These are phyloP conservation scores for Populus pruinosa DNA, from an alignment of 345 rosid genomes.

Conservation along the genomic window DNA sequence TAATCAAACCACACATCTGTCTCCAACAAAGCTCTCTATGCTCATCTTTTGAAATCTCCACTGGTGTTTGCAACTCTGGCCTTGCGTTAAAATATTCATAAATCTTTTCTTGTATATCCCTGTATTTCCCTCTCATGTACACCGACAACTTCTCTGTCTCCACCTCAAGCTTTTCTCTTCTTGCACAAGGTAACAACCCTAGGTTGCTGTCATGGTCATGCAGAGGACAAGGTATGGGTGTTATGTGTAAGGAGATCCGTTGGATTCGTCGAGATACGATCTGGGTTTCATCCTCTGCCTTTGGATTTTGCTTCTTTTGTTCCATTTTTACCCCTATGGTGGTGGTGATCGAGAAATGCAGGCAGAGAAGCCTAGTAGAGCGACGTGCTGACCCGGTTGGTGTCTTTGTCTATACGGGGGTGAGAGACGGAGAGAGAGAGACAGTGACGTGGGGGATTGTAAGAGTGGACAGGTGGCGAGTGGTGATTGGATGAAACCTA, in stretches of 20 bases:
- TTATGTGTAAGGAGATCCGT: slow-evolving; percentile 53
- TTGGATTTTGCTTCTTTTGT: slow-evolving; percentile 9
- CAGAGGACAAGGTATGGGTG: slow-evolving; percentile 20
- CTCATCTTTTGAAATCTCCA: slow-evolving; percentile 76
- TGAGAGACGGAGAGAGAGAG: not conserved
- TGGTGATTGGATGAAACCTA: slow-evolving; percentile 25
- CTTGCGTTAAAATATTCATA: slow-evolving; percentile 56
- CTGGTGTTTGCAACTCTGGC: slow-evolving; percentile 84
- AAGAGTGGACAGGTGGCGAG: slow-evolving; percentile 22
- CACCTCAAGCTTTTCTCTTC: slow-evolving; percentile 51
- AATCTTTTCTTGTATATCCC: slow-evolving; percentile 74
- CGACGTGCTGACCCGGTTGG: not conserved
- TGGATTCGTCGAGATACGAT: slow-evolving; percentile 48
- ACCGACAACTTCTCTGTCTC: slow-evolving; percentile 39
- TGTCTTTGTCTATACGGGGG: slow-evolving; percentile 9
- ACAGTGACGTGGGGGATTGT: slow-evolving; percentile 16
- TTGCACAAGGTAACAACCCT: slow-evolving; percentile 26
- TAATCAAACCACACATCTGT: slow-evolving; percentile 66
- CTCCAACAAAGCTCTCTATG: slow-evolving; percentile 87
- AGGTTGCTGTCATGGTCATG: not conserved
- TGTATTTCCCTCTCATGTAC: slow-evolving; percentile 72
- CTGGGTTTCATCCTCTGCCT: slow-evolving; percentile 27
- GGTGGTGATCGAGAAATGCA: not conserved
- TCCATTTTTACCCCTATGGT: not conserved
- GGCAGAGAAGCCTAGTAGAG: not conserved